Evolutionary conservation across 768 basidiomycete genomes (phyloP), one percentile per base, ranked within the genome.

Genomic region (Tulasnella sp.): DNA sequence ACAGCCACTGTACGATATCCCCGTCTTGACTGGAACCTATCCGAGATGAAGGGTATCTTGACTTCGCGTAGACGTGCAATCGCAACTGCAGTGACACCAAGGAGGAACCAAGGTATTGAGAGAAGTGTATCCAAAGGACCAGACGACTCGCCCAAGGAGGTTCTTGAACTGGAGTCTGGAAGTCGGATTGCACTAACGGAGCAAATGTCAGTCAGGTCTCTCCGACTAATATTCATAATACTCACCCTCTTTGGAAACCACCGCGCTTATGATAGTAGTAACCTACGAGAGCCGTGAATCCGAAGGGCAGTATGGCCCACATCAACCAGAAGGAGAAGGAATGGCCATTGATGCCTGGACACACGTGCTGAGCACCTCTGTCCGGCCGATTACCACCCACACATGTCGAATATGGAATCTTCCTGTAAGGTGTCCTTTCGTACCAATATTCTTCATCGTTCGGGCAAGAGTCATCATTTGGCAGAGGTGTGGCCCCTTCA

Each of bases 361-460:
- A 99, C 9, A 64, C 62, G 63, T 99, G 93, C 5, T 57, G 56
- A 5, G 61, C 59, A 4, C 95, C 95, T 33, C 71, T 78, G 63
- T 99, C 89, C 10, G 74, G 78, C n/a, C 84, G 74, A 1, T 66
- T 56, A 3, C 92, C 93, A 4, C 78, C 91, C 47, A 79, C 76
- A 63, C 95, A 99, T 19, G 71, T 76, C 31, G 92, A 93, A 64
- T 83, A 84, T 0, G 84, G 84, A 42, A 96, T 86, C 65, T 87
- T 81, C 45, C 91, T 84, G 62, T 93, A 93, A 4, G 81, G 69
- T 0, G 93, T 98, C 24, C 90, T 79, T 46, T 89, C 90, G 62
- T 91, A 96, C 95, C 95, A 99, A 63, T 72, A 87, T 3, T 82
- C 78, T 39, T 79, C 79, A 47, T 53, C 56, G 0, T 64, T 52